phyloP scores from a whole-genome alignment of 1,139 yeast genomes.

The Chernovozyma aurita region DNA sequence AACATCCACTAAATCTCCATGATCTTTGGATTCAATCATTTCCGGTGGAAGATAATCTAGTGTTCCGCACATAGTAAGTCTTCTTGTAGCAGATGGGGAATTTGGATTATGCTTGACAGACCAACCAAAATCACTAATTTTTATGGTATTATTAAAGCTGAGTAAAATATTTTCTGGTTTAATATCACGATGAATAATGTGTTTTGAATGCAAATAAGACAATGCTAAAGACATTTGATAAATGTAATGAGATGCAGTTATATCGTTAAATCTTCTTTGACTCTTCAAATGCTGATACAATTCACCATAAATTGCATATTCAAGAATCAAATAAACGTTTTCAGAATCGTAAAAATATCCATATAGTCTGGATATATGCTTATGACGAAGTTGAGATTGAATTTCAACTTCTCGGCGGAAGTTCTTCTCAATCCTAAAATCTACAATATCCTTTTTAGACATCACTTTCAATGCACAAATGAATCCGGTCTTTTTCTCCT shows the following conservation, averaged over 20 bases:
- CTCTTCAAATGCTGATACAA: slow-evolving; percentile 67
- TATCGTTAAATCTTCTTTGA: slow-evolving; percentile 65
- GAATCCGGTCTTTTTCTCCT: slow-evolving; percentile 69
- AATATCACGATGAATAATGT: slow-evolving; percentile 85
- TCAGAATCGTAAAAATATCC: slow-evolving; percentile 81
- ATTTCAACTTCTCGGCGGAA: slow-evolving; percentile 89
- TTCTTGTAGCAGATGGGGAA: slow-evolving; percentile 36
- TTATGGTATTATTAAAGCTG: slow-evolving; percentile 67
- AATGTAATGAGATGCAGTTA: slow-evolving; percentile 71
- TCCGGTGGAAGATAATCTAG: slow-evolving; percentile 94
- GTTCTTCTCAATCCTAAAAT: slow-evolving; percentile 79
- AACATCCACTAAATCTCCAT: slow-evolving; percentile 75
- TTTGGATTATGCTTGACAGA: slow-evolving; percentile 48
- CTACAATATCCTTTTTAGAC: slow-evolving; percentile 74
- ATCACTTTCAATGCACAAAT: slow-evolving; percentile 88
- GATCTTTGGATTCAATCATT: slow-evolving; percentile 81
- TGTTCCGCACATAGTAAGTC: slow-evolving; percentile 92
- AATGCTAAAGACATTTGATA: slow-evolving; percentile 82
- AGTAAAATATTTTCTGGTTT: slow-evolving; percentile 88
- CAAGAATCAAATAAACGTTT: slow-evolving; percentile 78
- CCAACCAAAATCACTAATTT: slow-evolving; percentile 96
- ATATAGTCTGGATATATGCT: slow-evolving; percentile 72
- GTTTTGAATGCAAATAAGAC: slow-evolving; percentile 67
- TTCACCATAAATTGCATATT: slow-evolving; percentile 85
- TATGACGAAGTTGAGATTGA: slow-evolving; percentile 73